Conservation (phyloP, 2,329 filamentous ascomycete species). For the Scleromitrula shiraiana region DNA sequence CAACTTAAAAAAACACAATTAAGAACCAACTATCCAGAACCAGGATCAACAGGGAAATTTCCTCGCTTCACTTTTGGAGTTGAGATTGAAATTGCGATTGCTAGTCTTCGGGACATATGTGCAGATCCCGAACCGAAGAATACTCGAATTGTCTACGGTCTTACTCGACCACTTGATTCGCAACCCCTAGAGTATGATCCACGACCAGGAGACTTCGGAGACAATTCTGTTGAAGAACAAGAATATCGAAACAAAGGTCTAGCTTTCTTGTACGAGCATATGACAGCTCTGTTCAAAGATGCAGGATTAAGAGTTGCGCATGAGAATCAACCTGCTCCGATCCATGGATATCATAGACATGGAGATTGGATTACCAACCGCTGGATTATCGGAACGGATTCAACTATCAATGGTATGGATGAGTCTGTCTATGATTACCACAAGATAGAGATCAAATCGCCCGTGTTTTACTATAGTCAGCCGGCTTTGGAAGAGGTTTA, state of each 20-base stretch:
- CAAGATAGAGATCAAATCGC: constrained; percentile 1
- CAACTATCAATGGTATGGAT: not conserved
- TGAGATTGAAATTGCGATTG: constrained; percentile 3
- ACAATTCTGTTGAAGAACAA: not conserved
- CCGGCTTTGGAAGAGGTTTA: not conserved
- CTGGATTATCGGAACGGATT: constrained; percentile 1
- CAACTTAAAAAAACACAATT: not conserved
- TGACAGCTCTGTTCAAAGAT: not conserved
- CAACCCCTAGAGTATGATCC: not conserved
- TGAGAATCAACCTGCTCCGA: not conserved
- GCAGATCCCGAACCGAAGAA: not conserved
- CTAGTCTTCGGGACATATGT: not conserved
- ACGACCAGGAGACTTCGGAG: not conserved
- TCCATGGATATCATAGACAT: not conserved
- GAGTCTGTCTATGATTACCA: not conserved
- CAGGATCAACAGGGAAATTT: not conserved
- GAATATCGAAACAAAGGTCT: not conserved
- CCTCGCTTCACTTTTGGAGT: constrained; percentile 8
- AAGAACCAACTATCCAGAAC: not conserved
- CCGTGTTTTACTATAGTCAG: constrained; percentile 1
- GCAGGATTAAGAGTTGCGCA: not conserved
- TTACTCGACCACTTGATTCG: not conserved
- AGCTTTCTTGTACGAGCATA: not conserved
- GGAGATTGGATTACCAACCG: not conserved
- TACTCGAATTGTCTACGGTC: not conserved